Evolutionary conservation across 2,329 filamentous ascomycete genomes (phyloP), one percentile per base, ranked within the genome.

Genomic region (Domatiomyces catenatus): DNA sequence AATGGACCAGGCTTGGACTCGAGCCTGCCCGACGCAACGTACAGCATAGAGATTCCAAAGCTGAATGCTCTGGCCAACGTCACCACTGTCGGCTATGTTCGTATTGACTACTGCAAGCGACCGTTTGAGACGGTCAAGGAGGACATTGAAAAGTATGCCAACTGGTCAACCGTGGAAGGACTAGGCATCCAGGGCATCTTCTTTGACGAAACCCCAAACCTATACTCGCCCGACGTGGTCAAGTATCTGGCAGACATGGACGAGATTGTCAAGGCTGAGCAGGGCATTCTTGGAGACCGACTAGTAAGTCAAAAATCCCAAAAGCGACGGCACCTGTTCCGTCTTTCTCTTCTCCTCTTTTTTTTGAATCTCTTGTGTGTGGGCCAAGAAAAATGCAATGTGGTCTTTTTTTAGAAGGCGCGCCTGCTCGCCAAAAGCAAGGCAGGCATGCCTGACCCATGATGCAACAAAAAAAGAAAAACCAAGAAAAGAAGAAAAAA

Each of bases 71-170:
- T 68, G 55, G 59, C 68, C 52, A 76, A 77, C 62, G 69, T 72
- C 48, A 66, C 68, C 32, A 67, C 73, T 46, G 61, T 77, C 50
- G 71, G 68, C 8, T 75, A 74, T 59, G 72, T 75, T 60, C 63
- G 72, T 45, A 71, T 70, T 50, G 73, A 70, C 39, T 78, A 75
- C 60, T 64, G 63, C 19, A 62, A 58, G 46, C 65, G 66, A 47
- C 59, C 66, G 47, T 58, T 73, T 62, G 60, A 66, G 59, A 52
- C 67, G 63, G 60, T 71, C 46, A 61, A 59, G 50, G 56, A 62
- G 52, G 72, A 75, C 52, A 67, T 75, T 45, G 64, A 65, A 48
- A 64, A 62, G 3, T 75, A 74, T 52, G 67, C 66, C 15, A 66
- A 63, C 39, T 75, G 72, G 71, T 60, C 66, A 36, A 61, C 60